Percentiles rank a stretch among this genome's conserved stretches.
Evolutionary conservation across 2,329 filamentous ascomycete genomes (phyloP).

Genomic region (Alternaria brassicicola): DNA sequence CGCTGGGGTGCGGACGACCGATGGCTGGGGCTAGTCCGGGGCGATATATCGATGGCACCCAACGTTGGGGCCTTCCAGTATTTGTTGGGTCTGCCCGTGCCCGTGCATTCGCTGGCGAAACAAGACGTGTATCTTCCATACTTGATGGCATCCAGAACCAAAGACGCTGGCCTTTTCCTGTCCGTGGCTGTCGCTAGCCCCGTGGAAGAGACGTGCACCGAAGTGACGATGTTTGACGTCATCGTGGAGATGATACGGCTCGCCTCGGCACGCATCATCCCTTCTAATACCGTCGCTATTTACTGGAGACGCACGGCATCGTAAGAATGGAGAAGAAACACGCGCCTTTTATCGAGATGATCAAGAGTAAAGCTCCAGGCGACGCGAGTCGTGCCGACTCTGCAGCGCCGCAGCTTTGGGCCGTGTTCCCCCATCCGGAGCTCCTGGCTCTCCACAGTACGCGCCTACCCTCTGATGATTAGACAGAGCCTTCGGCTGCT

Average conservation of each 20-base stretch:
- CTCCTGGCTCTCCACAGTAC: too few relatives aligned
- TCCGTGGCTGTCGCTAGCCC: not conserved
- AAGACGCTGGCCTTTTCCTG: not conserved
- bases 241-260: not conserved
- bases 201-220: not conserved
- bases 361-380: too few relatives aligned
- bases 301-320: not conserved
- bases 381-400: not conserved
- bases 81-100: not conserved
- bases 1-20: not conserved
- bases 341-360: too few relatives aligned
- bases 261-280: not conserved
- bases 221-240: slow-evolving; percentile 1
- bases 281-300: not conserved
- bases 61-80: not conserved
- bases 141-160: not conserved
- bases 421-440: too few relatives aligned
- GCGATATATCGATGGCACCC: not conserved
- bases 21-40: not conserved
- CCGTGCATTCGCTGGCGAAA: not conserved
- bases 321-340: not conserved
- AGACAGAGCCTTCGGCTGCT: not conserved
- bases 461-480: too few relatives aligned
- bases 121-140: not conserved
- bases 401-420: not conserved